These are phyloP conservation scores for Coemansia umbellata DNA, from an alignment of 192 early-diverging fungal species.

Conservation along the genomic window DNA sequence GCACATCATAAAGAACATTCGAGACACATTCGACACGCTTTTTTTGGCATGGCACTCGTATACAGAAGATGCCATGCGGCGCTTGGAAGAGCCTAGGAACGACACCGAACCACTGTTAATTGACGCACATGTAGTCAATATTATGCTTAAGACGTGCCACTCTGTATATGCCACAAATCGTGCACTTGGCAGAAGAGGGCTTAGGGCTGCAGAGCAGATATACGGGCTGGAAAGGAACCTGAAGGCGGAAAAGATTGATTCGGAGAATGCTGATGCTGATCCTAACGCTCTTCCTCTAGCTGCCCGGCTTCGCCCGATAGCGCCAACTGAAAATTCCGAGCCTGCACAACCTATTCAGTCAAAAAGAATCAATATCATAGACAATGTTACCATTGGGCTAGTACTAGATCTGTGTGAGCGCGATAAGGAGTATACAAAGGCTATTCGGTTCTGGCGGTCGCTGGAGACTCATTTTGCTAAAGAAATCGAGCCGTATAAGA, in stretches of 20 bases:
- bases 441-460: conserved; percentile 44
- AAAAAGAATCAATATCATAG: conserved; percentile 1
- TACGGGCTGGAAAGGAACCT: conserved; percentile 25
- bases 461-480: conserved; percentile 22
- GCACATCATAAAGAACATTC: conserved; percentile 17
- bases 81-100: neutral
- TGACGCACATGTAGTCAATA: conserved; percentile 25
- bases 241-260: neutral
- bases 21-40: conserved; percentile 13
- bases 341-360: neutral
- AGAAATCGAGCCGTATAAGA: conserved; percentile 6
- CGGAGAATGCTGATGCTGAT: neutral
- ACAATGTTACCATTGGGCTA: conserved; percentile 25
- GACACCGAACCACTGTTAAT: conserved; percentile 19
- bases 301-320: conserved; percentile 1
- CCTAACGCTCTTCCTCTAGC: conserved; percentile 15
- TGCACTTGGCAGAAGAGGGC: conserved; percentile 31
- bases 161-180: conserved; percentile 25
- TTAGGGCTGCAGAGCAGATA: conserved; percentile 24
- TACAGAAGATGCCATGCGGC: conserved; percentile 21
- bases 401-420: conserved; percentile 31
- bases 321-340: no score
- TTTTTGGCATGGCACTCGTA: conserved; percentile 23
- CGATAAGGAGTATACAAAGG: conserved; percentile 33
- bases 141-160: conserved; percentile 40